Evolutionary conservation across 768 basidiomycete genomes (phyloP), one percentile per base, ranked within the genome.

Genomic region (Boletus reticuloceps): DNA sequence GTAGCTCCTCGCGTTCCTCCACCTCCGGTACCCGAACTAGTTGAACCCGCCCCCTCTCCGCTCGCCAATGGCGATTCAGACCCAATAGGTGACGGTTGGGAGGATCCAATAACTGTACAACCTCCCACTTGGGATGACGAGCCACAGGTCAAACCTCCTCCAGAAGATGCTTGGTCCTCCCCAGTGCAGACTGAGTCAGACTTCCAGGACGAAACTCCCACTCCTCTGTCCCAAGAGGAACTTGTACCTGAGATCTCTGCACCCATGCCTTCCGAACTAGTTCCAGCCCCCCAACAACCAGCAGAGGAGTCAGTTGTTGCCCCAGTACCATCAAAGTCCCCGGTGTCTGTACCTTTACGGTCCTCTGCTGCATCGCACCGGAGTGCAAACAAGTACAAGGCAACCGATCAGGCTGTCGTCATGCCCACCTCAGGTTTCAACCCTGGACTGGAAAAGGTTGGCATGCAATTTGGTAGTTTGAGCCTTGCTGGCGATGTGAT

Each of bases 401-500:
- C 78, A 20, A 81, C 79, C 6, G 88, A 91, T 57, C 87, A 89
- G 54, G 83, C 91, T 37, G 91, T 93, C 17, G 85, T 92, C 53
- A 85, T 92, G 82, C 89, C 91, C 1, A 79, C 80, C 36, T 75
- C 73, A 42, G 82, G 80, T 49, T 87, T 86, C 68, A 80, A 82
- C 31, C 64, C 57, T 0, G 78, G 78, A 17, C 67, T 88, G 22
- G 90, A 91, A 66, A 91, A 89, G 66, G 75, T 93, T 49, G 91
- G 91, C 47, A 91, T 94, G 91, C 90, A 92, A 64, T 94, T 94
- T 65, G 91, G 91, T 48, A 92, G 89, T 69, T 72, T 93, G 62
- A 88, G 83, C 69, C 78, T 94, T 36, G 83, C 83, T 34, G 88
- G 85, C 8, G 89, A 91, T 56, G 72, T 81, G n/a, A 69, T 83